Percentiles rank a stretch among this genome's conserved stretches.
phyloP scores from a whole-genome alignment of 1,284 basidiomycete species.

The Microbotryomycetes sp. region DNA sequence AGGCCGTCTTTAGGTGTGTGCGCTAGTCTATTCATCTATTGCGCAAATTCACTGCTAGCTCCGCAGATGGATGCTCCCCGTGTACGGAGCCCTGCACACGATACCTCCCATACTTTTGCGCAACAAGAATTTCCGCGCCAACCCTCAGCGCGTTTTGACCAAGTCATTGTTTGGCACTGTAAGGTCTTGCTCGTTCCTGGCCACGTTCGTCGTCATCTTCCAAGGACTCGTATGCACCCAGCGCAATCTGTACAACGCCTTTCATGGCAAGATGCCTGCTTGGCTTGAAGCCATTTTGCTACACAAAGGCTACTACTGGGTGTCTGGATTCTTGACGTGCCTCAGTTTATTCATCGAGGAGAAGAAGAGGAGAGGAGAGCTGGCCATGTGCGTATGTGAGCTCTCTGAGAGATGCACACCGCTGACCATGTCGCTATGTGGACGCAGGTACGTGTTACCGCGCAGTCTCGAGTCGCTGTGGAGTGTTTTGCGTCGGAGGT shows the following conservation, averaged over 20 bases:
- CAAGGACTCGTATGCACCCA: constrained; percentile 78
- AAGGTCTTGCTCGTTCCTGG: constrained; percentile 82
- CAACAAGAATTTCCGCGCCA: constrained; percentile 47
- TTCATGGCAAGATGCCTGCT: constrained; percentile 36
- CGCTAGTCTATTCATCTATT: not conserved
- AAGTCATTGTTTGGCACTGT: constrained; percentile 65
- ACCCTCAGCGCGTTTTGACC: constrained; percentile 42
- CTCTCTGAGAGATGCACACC: no score
- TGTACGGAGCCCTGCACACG: constrained; percentile 83
- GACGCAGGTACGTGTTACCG: constrained; percentile 69
- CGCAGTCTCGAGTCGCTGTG: constrained; percentile 66
- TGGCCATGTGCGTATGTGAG: constrained; percentile 80
- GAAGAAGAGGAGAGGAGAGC: constrained; percentile 65
- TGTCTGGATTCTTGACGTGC: constrained; percentile 61
- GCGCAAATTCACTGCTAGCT: not conserved
- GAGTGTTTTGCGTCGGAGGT: constrained; percentile 66
- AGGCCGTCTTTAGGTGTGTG: constrained; percentile 57
- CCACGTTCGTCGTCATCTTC: constrained; percentile 74
- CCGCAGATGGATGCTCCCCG: constrained; percentile 58
- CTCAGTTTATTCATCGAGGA: constrained; percentile 81
- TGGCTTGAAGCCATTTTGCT: constrained; percentile 11
- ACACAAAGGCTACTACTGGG: constrained; percentile 30
- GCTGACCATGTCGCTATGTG: no score
- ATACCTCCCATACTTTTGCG: constrained; percentile 51
- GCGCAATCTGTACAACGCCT: constrained; percentile 49